phyloP scores from a whole-genome alignment of 2,329 filamentous ascomycete species.

The Nigrospora oryzae region DNA sequence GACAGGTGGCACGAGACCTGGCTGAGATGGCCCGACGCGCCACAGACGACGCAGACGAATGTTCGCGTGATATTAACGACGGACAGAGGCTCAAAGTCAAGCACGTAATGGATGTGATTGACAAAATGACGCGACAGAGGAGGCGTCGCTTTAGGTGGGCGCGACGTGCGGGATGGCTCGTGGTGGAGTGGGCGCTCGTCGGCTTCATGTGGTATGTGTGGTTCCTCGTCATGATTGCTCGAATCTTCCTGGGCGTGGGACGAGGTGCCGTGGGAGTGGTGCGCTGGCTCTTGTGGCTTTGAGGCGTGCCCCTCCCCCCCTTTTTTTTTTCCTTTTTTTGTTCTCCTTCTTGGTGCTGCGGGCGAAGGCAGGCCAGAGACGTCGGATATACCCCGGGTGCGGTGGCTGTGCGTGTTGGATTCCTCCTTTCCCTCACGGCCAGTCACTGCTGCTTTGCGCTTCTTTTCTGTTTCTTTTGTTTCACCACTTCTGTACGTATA shows the following conservation, averaged over 20 bases:
- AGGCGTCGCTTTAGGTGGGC: slow-evolving; percentile 64
- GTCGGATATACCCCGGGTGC: no score
- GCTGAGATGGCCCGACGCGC: slow-evolving; percentile 55
- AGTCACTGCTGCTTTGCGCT: no score
- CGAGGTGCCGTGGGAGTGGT: slow-evolving; percentile 50
- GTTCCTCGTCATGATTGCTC: slow-evolving; percentile 73
- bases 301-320: slow-evolving; percentile 8
- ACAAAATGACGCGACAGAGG: slow-evolving; percentile 65
- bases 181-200: slow-evolving; percentile 81
- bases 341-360: no score
- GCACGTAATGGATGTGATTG: slow-evolving; percentile 67
- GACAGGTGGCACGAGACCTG: slow-evolving; percentile 42
- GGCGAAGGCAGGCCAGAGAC: no score
- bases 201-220: slow-evolving; percentile 92
- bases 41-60: slow-evolving; percentile 72
- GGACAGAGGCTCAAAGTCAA: slow-evolving; percentile 75
- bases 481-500: no score
- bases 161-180: slow-evolving; percentile 66
- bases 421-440: no score
- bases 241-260: slow-evolving; percentile 55
- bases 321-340: not conserved
- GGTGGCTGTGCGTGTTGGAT: no score
- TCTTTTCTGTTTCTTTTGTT: no score
- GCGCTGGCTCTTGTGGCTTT: slow-evolving; percentile 82
- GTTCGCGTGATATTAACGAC: slow-evolving; percentile 67